Conservation (phyloP, 495 filamentous ascomycete species). For the Aspergillus nanangensis region DNA sequence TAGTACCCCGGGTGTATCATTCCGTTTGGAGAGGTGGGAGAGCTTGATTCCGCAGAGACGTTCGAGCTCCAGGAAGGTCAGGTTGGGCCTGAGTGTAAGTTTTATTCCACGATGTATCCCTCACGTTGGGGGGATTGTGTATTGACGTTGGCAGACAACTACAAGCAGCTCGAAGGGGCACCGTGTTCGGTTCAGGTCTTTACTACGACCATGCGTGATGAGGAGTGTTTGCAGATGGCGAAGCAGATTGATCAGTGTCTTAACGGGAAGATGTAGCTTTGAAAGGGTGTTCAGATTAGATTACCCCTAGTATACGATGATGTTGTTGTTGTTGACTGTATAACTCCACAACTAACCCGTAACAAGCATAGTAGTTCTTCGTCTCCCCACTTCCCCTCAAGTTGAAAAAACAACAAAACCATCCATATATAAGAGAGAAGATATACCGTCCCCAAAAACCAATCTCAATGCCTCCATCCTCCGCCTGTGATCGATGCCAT, state of each 20-base stretch:
- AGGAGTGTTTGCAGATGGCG: slow-evolving; percentile 22
- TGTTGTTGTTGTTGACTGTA: too few relatives aligned
- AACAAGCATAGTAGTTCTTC: too few relatives aligned
- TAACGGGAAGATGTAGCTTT: slow-evolving; percentile 4
- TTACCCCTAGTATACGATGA: neutral
- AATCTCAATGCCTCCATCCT: neutral
- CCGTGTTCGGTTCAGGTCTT: slow-evolving; percentile 20
- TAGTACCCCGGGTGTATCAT: slow-evolving; percentile 31
- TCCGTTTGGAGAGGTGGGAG: slow-evolving; percentile 19
- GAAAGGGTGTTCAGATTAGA: too few relatives aligned
- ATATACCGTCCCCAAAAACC: too few relatives aligned
- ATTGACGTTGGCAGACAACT: slow-evolving; percentile 11
- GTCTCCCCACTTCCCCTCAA: neutral
- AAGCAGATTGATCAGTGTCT: slow-evolving; percentile 18
- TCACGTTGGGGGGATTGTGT: too few relatives aligned
- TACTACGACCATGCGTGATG: slow-evolving; percentile 21
- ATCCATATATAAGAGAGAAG: too few relatives aligned
- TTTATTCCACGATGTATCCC: too few relatives aligned
- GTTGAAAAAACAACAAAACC: neutral
- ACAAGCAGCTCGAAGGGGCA: slow-evolving; percentile 13
- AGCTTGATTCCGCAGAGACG: slow-evolving; percentile 8
- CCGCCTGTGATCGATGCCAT: slow-evolving; percentile 9
- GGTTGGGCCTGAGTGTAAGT: slow-evolving; percentile 13
- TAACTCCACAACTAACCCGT: too few relatives aligned
- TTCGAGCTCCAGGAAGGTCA: slow-evolving; percentile 12